Evolutionary conservation across 2,329 filamentous ascomycete species (phyloP).

Genomic region (Aspergillus persii): DNA sequence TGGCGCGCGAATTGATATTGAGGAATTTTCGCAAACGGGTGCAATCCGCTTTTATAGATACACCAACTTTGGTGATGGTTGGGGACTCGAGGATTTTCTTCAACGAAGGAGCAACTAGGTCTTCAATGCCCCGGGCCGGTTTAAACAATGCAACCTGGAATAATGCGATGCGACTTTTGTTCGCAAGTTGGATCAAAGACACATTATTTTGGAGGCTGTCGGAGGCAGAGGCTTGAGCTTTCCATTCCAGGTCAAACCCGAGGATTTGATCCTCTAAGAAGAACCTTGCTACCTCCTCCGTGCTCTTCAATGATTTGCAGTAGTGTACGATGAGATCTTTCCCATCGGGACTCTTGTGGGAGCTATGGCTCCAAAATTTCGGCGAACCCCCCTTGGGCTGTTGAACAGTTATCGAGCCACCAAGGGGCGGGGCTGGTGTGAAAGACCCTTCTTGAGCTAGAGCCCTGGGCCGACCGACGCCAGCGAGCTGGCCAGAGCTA

Average conservation of each 20-base stretch:
- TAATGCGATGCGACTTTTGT: conserved; percentile 70
- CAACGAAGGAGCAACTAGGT: conserved; percentile 69
- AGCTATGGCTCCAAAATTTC: conserved; percentile 33
- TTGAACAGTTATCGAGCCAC: background rate
- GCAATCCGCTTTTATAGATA: conserved; percentile 69
- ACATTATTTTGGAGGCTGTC: conserved; percentile 65
- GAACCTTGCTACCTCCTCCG: conserved; percentile 63
- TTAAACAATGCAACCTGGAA: conserved; percentile 74
- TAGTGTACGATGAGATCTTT: conserved; percentile 70
- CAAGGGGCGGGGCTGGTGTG: background rate
- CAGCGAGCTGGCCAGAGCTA: background rate
- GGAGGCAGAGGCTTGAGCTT: conserved; percentile 47
- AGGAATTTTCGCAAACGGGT: conserved; percentile 68
- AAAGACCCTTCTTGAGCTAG: background rate
- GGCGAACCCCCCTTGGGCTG: background rate
- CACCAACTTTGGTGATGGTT: conserved; percentile 70
- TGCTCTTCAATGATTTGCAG: conserved; percentile 65
- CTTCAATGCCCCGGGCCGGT: conserved; percentile 38
- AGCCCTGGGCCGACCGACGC: background rate
- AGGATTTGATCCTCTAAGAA: conserved; percentile 69
- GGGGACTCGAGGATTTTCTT: conserved; percentile 69
- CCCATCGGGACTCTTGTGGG: conserved; percentile 48
- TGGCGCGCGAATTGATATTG: conserved; percentile 60
- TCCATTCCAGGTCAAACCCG: conserved; percentile 93
- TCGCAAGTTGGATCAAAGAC: conserved; percentile 80